Base-by-base conservation (phyloP, 371 early-diverging fungal species). In the Lichtheimia hyalospora region DNA sequence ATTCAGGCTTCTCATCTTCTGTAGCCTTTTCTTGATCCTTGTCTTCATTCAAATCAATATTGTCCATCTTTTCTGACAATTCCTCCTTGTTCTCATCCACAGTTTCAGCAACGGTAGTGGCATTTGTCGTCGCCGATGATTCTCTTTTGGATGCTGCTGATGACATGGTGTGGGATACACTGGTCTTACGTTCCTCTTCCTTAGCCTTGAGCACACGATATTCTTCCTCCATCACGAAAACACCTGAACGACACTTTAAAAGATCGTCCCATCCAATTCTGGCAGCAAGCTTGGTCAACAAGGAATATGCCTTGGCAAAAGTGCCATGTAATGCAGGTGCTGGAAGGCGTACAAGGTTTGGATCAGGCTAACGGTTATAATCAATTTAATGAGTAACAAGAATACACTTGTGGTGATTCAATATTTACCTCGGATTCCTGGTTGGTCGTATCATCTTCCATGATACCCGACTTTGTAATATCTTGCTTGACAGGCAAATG, bases 161-260 rank as follows among this genome's bases (percentile, higher is more conserved):
- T 2, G 57, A 40, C 50, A 40, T 59, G 13, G 54, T 39, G 20
- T 48, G 40, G 6, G 72, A 66, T 41, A 56, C 46, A 57, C 68
- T 82, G 24, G 62, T 69, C 52, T 69, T 78, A 40, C 71, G 71
- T 54, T 78, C 80, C 51, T 86, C 87, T 43, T 89, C 87, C 21
- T 78, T 81, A 40, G 83, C 82, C 64, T 87, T 88, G 54, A 85
- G 86, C 73, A 84, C 80, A 25, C 94, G 76, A 65, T 97, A 97
- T 72, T 97, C 98, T 61, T 97, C 98, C 59, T 97, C 98, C 98
- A 97, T 97, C 8, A 97, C 96, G 77, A 97, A 97, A 14, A 92
- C 95, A 48, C 78, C 67, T 13, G 94, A 92, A 43, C 98, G 83
- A 54, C 86, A 89, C 57, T 83, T 81, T 49, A 97, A 79, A 46